Evolutionary conservation across 2,329 filamentous ascomycete genomes (phyloP).

Genomic region (Cladorrhinum sp.): DNA sequence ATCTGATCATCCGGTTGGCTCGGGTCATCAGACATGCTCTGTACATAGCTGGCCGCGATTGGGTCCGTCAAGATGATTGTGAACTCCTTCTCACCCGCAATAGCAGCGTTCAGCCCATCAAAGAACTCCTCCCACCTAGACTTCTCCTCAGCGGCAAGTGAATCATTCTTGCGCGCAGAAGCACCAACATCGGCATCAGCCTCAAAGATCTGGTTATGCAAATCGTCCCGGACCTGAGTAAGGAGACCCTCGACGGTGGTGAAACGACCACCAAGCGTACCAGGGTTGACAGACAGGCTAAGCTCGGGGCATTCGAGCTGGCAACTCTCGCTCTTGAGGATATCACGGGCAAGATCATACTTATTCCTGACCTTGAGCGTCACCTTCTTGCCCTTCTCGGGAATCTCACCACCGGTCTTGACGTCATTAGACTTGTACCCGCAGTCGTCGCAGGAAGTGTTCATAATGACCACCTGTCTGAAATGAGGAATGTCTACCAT

Average conservation of each 20-base stretch:
- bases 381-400: slow-evolving; percentile 80
- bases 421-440: slow-evolving; percentile 96
- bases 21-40: slow-evolving; percentile 78
- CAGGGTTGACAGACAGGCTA: slow-evolving; percentile 81
- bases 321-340: slow-evolving; percentile 94
- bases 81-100: slow-evolving; percentile 76
- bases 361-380: slow-evolving; percentile 66
- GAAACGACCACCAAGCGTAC: slow-evolving; percentile 92
- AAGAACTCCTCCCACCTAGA: slow-evolving; percentile 82
- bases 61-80: slow-evolving; percentile 83
- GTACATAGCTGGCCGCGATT: slow-evolving; percentile 88
- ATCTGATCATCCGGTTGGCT: slow-evolving; percentile 72
- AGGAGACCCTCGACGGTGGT: slow-evolving; percentile 94
- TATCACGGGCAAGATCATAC: slow-evolving; percentile 82
- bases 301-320: slow-evolving; percentile 84
- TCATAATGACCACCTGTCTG: slow-evolving; percentile 96
- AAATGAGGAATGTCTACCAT: slow-evolving; percentile 98
- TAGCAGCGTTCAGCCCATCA: slow-evolving; percentile 68
- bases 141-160: slow-evolving; percentile 63
- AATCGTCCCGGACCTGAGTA: slow-evolving; percentile 86
- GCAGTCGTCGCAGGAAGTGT: slow-evolving; percentile 85
- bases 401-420: slow-evolving; percentile 93
- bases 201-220: slow-evolving; percentile 85
- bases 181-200: slow-evolving; percentile 64
- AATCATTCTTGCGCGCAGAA: slow-evolving; percentile 67